phyloP scores from a whole-genome alignment of 805 yeast genomes.

The Suhomyces kilbournensis region DNA sequence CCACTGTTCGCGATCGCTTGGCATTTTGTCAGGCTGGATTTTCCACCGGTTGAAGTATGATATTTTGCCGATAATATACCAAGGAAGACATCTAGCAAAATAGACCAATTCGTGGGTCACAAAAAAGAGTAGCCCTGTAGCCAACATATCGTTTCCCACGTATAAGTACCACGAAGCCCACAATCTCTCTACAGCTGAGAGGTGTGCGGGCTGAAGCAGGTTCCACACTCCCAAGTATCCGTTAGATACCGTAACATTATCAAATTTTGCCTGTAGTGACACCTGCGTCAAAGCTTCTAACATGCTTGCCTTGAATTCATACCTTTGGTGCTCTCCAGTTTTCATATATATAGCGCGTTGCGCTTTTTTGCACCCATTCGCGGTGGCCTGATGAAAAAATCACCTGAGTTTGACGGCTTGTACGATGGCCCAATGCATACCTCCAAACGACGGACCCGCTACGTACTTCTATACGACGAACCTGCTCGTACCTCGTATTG shows the following conservation, averaged over 20 bases:
- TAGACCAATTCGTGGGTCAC: slow-evolving; percentile 54
- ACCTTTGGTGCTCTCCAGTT: neutral
- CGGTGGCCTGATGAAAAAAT: slow-evolving; percentile 2
- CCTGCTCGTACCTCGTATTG: neutral
- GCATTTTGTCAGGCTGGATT: slow-evolving; percentile 52
- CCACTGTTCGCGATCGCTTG: slow-evolving; percentile 57
- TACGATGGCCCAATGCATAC: neutral
- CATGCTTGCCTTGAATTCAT: neutral
- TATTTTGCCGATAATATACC: slow-evolving; percentile 53
- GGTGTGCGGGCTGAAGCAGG: slow-evolving; percentile 3
- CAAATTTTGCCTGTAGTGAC: neutral
- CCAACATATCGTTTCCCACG: slow-evolving; percentile 53
- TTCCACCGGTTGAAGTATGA: slow-evolving; percentile 52
- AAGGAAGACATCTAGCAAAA: slow-evolving; percentile 58
- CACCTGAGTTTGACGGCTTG: neutral
- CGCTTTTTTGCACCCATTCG: slow-evolving; percentile 1
- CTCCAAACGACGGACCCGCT: neutral
- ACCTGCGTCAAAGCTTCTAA: neutral
- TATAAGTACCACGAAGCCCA: slow-evolving; percentile 59
- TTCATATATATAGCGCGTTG: neutral
- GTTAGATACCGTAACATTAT: neutral
- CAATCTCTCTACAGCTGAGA: slow-evolving; percentile 42
- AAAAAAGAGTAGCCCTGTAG: slow-evolving; percentile 57
- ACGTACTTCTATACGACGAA: neutral
- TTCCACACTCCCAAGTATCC: neutral